Evolutionary conservation across 1,284 basidiomycete species (phyloP).

Genomic region (Ceratorhiza oryzae-sativae): DNA sequence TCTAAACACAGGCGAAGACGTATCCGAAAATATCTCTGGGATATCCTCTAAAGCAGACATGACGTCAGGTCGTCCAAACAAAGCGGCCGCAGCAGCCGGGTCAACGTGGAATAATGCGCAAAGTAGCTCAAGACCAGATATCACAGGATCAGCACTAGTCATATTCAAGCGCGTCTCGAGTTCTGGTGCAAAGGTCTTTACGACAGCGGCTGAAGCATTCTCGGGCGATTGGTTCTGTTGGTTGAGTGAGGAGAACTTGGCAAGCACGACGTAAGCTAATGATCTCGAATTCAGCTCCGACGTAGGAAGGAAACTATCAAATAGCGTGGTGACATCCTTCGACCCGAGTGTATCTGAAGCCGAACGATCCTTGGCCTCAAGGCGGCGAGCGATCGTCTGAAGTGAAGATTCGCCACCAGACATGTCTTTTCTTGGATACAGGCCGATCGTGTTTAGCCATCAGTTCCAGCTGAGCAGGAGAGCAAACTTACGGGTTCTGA

Average conservation of each 20-base stretch:
- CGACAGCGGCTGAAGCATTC: background rate
- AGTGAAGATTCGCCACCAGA: background rate
- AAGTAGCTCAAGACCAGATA: constrained; percentile 61
- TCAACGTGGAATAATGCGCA: constrained; percentile 80
- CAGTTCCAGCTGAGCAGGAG: background rate
- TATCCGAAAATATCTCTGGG: constrained; percentile 62
- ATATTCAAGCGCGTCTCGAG: constrained; percentile 21
- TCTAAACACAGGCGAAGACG: constrained; percentile 54
- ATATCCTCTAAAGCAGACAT: constrained; percentile 68
- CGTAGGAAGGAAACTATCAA: constrained; percentile 30
- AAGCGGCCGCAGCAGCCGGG: constrained; percentile 64
- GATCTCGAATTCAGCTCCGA: constrained; percentile 11
- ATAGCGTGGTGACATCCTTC: background rate
- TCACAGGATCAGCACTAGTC: constrained; percentile 22
- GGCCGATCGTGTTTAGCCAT: background rate
- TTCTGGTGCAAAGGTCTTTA: constrained; percentile 1
- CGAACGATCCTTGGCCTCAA: constrained; percentile 6
- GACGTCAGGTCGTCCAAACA: constrained; percentile 68
- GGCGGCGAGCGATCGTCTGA: constrained; percentile 4
- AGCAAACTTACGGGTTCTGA: constrained; percentile 14
- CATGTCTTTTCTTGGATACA: background rate
- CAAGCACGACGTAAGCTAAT: constrained; percentile 19
- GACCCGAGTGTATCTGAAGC: background rate
- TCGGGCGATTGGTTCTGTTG: constrained; percentile 3
- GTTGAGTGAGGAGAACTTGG: constrained; percentile 11